Evolutionary conservation across 208 protist species (phyloP).

Genomic region (Leishmania amazonensis): DNA sequence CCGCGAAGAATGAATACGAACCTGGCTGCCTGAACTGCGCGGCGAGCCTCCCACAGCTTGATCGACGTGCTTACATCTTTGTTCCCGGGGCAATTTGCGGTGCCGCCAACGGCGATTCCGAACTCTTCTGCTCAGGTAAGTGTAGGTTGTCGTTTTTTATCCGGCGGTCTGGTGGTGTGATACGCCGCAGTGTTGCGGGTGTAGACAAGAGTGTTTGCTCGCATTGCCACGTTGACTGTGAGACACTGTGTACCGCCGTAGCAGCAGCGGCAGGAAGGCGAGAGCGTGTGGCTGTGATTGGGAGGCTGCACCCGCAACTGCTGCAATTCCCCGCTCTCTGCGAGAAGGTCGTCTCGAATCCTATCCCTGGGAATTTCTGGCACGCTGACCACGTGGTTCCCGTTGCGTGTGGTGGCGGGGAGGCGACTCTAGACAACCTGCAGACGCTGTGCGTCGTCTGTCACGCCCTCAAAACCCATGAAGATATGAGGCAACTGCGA

Average conservation of each 20-base stretch:
- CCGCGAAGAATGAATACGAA: not conserved
- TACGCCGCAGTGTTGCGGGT: conserved; percentile 54
- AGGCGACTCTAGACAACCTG: conserved; percentile 66
- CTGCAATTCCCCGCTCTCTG: conserved; percentile 57
- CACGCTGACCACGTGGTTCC: conserved; percentile 83
- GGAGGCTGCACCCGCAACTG: conserved; percentile 58
- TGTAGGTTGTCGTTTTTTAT: conserved; percentile 72
- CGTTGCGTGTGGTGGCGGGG: conserved; percentile 66
- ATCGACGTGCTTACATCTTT: not conserved
- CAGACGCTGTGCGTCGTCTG: conserved; percentile 87
- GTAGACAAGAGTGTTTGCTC: conserved; percentile 70
- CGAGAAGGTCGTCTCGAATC: conserved; percentile 49
- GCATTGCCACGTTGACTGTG: conserved; percentile 74
- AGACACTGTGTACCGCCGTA: conserved; percentile 39
- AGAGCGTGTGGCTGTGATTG: conserved; percentile 35
- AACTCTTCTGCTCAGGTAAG: conserved; percentile 70
- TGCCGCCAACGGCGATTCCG: conserved; percentile 42
- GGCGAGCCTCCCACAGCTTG: conserved; percentile 14
- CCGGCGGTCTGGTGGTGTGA: conserved; percentile 51
- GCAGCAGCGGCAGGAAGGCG: conserved; percentile 17
- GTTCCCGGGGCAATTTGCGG: conserved; percentile 43
- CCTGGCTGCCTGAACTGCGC: conserved; percentile 44
- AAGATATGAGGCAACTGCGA: conserved; percentile 35
- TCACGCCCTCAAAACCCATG: conserved; percentile 69
- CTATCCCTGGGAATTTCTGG: conserved; percentile 74